Percentiles rank a stretch among this genome's conserved stretches.
phyloP scores from a whole-genome alignment of 2,329 filamentous ascomycete genomes.

The Botrytis fabae region DNA sequence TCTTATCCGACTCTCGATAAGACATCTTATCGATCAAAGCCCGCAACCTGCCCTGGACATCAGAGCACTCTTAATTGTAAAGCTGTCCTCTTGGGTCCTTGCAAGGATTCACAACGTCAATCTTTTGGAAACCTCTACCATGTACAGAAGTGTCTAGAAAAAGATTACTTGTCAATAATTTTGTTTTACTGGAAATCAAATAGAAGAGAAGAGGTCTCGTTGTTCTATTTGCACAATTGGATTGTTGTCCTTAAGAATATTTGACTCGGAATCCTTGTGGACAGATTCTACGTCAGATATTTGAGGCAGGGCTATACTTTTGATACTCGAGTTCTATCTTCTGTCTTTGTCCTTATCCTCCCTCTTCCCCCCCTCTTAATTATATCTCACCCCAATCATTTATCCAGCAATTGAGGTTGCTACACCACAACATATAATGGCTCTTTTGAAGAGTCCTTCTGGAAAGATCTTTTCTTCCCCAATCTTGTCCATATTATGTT shows the following conservation, averaged over 20 bases:
- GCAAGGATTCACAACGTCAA: slow-evolving; percentile 15
- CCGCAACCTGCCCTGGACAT: not conserved
- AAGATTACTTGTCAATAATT: slow-evolving; percentile 14
- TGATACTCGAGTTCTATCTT: not conserved
- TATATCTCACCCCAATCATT: slow-evolving; percentile 31
- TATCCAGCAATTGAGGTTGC: slow-evolving; percentile 33
- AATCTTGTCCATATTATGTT: slow-evolving; percentile 37
- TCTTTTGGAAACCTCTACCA: not conserved
- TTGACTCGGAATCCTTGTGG: slow-evolving; percentile 30
- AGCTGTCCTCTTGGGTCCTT: slow-evolving; percentile 24
- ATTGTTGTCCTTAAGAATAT: not conserved
- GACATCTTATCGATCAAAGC: slow-evolving; percentile 8
- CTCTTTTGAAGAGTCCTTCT: slow-evolving; percentile 26
- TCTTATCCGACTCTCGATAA: not conserved
- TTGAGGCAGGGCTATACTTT: slow-evolving; percentile 22
- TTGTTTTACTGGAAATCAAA: not conserved
- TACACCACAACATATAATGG: slow-evolving; percentile 35
- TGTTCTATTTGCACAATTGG: not conserved
- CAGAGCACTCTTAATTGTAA: slow-evolving; percentile 6
- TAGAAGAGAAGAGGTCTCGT: not conserved
- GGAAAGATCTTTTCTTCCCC: slow-evolving; percentile 34
- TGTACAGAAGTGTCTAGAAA: not conserved
- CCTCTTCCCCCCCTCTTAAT: slow-evolving; percentile 21
- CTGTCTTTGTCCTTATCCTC: slow-evolving; percentile 14
- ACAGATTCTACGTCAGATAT: slow-evolving; percentile 37